phyloP scores from a whole-genome alignment of 208 protist genomes.

The Acanthamoeba healyi region DNA sequence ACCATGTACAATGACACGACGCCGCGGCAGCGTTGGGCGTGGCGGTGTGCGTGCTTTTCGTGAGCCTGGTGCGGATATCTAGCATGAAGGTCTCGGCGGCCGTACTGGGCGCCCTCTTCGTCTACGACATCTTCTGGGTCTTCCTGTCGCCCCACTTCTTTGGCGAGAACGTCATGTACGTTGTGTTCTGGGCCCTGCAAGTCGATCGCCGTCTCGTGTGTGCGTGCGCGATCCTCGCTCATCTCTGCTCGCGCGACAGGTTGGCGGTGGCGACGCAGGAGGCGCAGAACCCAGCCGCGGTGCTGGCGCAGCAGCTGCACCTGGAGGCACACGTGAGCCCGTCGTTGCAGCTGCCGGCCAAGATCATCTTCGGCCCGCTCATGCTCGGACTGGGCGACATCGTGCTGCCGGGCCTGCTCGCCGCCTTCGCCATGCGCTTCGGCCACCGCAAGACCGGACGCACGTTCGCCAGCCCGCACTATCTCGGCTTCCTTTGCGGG shows the following conservation, averaged over 20 bases:
- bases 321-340: constrained; percentile 24
- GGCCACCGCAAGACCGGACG: constrained; percentile 17
- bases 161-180: constrained; percentile 31
- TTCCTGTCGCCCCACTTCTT: background rate
- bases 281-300: constrained; percentile 4
- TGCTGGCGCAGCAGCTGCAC: background rate
- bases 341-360: constrained; percentile 24
- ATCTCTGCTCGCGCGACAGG: no score
- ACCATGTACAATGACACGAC: background rate
- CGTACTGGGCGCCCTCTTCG: constrained; percentile 3
- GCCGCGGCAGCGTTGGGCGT: background rate
- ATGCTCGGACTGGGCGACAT: constrained; percentile 36
- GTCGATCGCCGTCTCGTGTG: background rate
- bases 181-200: background rate
- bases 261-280: background rate
- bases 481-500: background rate
- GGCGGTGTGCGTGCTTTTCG: constrained; percentile 29
- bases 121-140: constrained; percentile 47
- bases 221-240: no score
- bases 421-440: constrained; percentile 20
- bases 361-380: background rate
- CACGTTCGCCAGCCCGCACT: constrained; percentile 4
- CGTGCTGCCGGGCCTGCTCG: constrained; percentile 14
- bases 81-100: constrained; percentile 11
- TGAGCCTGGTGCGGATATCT: constrained; percentile 5